A percentile compares a stretch with the other conserved stretches of the same genome.
Evolutionary conservation across 2,329 filamentous ascomycete species (phyloP).

Genomic region (Penicillium polonicum): DNA sequence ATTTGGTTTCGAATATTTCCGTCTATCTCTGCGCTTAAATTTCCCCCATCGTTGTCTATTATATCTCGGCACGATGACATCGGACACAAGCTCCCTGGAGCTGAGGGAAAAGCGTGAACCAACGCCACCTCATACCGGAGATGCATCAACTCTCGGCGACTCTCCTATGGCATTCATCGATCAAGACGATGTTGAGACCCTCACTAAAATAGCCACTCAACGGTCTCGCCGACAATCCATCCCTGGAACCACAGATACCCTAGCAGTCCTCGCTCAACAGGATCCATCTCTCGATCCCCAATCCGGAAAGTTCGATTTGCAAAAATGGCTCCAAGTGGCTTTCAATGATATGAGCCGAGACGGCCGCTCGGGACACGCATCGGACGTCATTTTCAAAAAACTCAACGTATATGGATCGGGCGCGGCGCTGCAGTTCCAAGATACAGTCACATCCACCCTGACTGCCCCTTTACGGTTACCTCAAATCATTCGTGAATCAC

Average conservation of each 20-base stretch:
- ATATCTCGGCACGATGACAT: background rate
- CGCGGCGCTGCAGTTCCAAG: conserved; percentile 27
- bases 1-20: background rate
- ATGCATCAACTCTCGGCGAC: background rate
- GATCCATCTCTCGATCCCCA: conserved; percentile 21
- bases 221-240: conserved; percentile 20
- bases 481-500: conserved; percentile 16
- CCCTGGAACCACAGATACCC: conserved; percentile 2
- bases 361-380: conserved; percentile 7
- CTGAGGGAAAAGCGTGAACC: background rate
- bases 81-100: background rate
- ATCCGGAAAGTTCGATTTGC: conserved; percentile 18
- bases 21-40: background rate
- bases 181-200: conserved; percentile 18
- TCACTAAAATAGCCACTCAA: conserved; percentile 23
- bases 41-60: background rate
- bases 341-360: conserved; percentile 17
- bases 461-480: conserved; percentile 21
- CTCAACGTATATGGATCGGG: conserved; percentile 29
- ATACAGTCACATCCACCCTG: conserved; percentile 22
- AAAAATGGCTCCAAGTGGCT: conserved; percentile 21
- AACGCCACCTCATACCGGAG: background rate
- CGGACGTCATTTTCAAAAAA: conserved; percentile 26
- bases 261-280: conserved; percentile 15
- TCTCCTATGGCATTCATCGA: conserved; percentile 15